These are phyloP conservation scores for Hypholoma fasciculare DNA, from an alignment of 768 basidiomycete genomes.

Conservation along the genomic window DNA sequence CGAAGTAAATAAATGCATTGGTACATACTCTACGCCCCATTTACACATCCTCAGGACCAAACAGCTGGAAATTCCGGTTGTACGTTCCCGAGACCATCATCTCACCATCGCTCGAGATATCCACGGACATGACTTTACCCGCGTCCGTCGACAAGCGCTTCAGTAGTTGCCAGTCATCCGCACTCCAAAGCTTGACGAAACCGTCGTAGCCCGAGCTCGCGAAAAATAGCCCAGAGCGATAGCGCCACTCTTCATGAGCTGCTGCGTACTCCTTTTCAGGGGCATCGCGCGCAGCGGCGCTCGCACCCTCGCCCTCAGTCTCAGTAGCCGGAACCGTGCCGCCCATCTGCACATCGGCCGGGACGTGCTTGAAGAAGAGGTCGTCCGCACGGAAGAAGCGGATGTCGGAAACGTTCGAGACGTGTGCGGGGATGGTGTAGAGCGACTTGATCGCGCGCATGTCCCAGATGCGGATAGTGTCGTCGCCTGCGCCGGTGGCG, in stretches of 20 bases:
- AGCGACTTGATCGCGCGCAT: conserved; percentile 90
- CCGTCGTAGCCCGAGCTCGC: conserved; percentile 95
- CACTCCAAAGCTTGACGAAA: conserved; percentile 93
- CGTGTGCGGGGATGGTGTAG: conserved; percentile 95
- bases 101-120: conserved; percentile 80
- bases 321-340: conserved; percentile 23
- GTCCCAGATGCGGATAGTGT: conserved; percentile 99
- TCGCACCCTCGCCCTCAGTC: conserved; percentile 37
- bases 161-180: conserved; percentile 96
- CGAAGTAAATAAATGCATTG: neutral
- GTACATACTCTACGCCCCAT: neutral
- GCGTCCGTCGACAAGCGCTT: conserved; percentile 89
- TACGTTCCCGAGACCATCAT: conserved; percentile 89
- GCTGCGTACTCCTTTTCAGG: conserved; percentile 36
- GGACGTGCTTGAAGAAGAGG: conserved; percentile 41
- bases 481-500: conserved; percentile 95
- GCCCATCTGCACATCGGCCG: conserved; percentile 52
- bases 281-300: conserved; percentile 36
- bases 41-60: conserved; percentile 69
- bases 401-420: conserved; percentile 92
- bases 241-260: conserved; percentile 69
- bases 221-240: conserved; percentile 88
- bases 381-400: conserved; percentile 85
- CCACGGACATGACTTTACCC: conserved; percentile 99
- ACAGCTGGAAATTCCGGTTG: conserved; percentile 93